Conservation (phyloP, 2,329 filamentous ascomycete genomes). For the Didymella keratinophila region DNA sequence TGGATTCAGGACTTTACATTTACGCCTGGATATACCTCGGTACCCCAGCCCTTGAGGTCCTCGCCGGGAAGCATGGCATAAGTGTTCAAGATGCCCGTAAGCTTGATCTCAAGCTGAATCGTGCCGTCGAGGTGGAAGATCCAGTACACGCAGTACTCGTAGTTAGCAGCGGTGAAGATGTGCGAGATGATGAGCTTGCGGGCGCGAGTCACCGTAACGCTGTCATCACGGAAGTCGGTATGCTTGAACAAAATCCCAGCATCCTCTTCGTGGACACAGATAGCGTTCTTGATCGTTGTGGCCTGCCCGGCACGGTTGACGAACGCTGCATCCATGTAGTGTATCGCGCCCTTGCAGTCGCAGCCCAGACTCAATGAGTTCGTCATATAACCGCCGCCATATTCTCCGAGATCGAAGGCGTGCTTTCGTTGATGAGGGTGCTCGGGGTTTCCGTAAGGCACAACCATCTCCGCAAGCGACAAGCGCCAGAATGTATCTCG, state of each 20-base stretch:
- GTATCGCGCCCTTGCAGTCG: conserved; percentile 89
- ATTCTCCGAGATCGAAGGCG: conserved; percentile 82
- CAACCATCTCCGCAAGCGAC: conserved; percentile 92
- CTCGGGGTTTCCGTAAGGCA: conserved; percentile 85
- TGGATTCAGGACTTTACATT: too few relatives aligned
- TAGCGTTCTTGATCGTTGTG: conserved; percentile 87
- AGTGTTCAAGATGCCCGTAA: conserved; percentile 92
- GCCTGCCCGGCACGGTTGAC: conserved; percentile 78
- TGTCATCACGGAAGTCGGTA: conserved; percentile 91
- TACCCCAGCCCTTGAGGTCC: conserved; percentile 86
- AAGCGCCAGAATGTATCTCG: conserved; percentile 87
- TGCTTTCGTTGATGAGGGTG: conserved; percentile 83
- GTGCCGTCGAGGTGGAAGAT: conserved; percentile 92
- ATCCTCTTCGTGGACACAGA: conserved; percentile 96
- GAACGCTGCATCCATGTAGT: conserved; percentile 89
- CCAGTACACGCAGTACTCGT: conserved; percentile 91
- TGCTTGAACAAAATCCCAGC: conserved; percentile 93
- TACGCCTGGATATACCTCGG: conserved; percentile 87
- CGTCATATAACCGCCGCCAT: conserved; percentile 84
- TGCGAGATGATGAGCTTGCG: conserved; percentile 88
- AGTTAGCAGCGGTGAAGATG: conserved; percentile 94
- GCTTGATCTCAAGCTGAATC: conserved; percentile 86
- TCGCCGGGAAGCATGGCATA: conserved; percentile 82
- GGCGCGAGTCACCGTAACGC: conserved; percentile 82
- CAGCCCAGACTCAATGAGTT: conserved; percentile 79